Conservation (phyloP, 441 rosid genomes). For the Lepidium campestre region DNA sequence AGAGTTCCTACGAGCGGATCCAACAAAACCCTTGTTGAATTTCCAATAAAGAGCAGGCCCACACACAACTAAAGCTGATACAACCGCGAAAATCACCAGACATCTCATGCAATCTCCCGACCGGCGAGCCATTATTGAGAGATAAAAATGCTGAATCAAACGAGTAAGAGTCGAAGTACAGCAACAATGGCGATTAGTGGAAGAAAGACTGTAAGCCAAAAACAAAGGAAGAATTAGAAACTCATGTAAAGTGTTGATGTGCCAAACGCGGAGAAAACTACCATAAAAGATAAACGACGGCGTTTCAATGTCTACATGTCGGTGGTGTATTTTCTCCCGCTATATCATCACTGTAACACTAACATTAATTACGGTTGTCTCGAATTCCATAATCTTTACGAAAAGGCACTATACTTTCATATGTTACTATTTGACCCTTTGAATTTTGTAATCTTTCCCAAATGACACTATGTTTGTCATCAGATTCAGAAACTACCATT, state of each 20-base stretch:
- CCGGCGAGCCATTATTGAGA: slow-evolving; percentile 58
- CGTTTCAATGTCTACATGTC: slow-evolving; percentile 8
- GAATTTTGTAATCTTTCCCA: background rate
- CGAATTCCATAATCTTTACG: background rate
- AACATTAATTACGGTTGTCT: background rate
- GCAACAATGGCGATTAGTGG: slow-evolving; percentile 5
- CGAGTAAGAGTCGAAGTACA: background rate
- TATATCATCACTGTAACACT: background rate
- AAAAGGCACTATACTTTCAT: background rate
- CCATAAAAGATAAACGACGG: background rate
- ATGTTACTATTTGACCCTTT: background rate
- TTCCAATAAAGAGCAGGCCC: slow-evolving; percentile 95
- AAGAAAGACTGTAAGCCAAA: background rate
- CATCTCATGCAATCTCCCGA: slow-evolving; percentile 78
- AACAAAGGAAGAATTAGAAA: background rate
- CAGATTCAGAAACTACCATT: too few relatives aligned
- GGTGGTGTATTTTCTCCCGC: slow-evolving; percentile 18
- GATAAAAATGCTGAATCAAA: background rate
- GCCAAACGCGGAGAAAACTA: slow-evolving; percentile 18
- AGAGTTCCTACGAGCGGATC: slow-evolving; percentile 37
- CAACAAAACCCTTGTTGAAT: slow-evolving; percentile 55
- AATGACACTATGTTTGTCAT: background rate
- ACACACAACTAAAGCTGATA: slow-evolving; percentile 83
- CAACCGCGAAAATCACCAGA: slow-evolving; percentile 78
- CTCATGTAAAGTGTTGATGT: slow-evolving; percentile 3